Base-by-base conservation (phyloP, 306 rosid genomes). In the Leucaena leucocephala region DNA sequence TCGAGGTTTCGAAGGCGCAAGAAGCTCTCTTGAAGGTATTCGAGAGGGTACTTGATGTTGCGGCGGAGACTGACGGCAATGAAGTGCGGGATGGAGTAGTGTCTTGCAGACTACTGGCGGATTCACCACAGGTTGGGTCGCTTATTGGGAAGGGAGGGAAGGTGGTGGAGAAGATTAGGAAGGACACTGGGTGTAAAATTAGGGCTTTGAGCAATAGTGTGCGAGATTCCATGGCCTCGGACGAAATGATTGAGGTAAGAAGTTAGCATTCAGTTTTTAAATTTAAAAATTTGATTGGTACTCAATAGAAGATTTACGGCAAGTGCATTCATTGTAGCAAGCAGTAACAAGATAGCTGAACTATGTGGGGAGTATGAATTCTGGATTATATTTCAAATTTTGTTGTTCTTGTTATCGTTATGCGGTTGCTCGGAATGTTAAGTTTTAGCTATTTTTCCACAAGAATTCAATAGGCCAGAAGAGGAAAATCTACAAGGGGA, bases 91-190 rank as follows among this genome's bases (percentile, higher is more conserved):
- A 86, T 42, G 85, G 90, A 3, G 90, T 93, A 5, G 98, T 93
- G 12, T 95, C 92, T 10, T 93, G 98, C 81, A 80, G 99, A 71
- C 52, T 95, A 42, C 74, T 95, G 72, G 97, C 84, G 2, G 90
- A 84, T 6, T 50, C 75, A 7, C 63, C 87, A 11, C 97, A 90
- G 87, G 86, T 86, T 6, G 93, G 99, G 33, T 85, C 93, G 3
- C 94, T 95, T 21, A 93, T 95, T 0, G 99, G 99, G 8, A 95
- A 90, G 79, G 99, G 97, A 6, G 99, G 99, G 78, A 91, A 86
- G 83, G 91, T 92, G 3, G 98, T 95, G 35, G 94, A 90, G 87
- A 95, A 86, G 89, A 95, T 95, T 33, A 88, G 97, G 88, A 78
- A 75, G 77, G 97, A 93, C 38, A 90, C 91, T 35, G 93, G 98